phyloP scores from a whole-genome alignment of 2,329 filamentous ascomycete species.

The Botryotinia globosa region DNA sequence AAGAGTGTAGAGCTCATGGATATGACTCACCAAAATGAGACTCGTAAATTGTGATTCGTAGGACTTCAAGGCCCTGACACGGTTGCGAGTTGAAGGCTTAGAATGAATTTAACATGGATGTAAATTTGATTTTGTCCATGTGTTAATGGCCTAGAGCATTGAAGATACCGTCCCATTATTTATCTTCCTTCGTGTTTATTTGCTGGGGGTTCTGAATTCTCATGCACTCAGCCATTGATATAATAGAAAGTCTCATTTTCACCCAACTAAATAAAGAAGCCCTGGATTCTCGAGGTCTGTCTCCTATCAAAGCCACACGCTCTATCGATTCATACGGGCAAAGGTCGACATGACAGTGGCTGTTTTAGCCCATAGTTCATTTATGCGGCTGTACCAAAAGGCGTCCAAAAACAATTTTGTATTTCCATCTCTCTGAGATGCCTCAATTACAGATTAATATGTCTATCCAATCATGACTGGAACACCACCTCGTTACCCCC shows the following conservation, averaged over 20 bases:
- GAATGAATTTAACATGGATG: neutral
- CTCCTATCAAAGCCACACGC: neutral
- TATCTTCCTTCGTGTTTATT: too few relatives aligned
- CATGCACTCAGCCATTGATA: neutral
- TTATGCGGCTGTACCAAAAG: too few relatives aligned
- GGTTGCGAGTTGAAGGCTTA: neutral
- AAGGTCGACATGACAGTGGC: neutral
- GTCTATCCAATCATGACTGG: neutral
- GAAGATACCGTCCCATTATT: neutral
- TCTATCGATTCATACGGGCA: neutral
- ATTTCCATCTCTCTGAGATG: too few relatives aligned
- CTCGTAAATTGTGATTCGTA: neutral
- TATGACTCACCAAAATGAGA: neutral
- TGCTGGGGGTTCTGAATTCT: neutral
- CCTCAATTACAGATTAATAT: neutral
- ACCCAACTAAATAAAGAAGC: neutral
- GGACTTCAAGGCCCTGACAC: neutral
- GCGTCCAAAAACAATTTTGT: neutral
- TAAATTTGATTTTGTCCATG: neutral
- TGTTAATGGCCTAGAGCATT: neutral
- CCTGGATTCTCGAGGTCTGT: neutral
- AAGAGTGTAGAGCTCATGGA: neutral
- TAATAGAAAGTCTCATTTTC: neutral
- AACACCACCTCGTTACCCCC: slow-evolving; percentile 35
- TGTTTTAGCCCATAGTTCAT: neutral